Evolutionary conservation across 306 rosid genomes (phyloP), one percentile per base, ranked within the genome.

Genomic region (Vachellia pachyceras): DNA sequence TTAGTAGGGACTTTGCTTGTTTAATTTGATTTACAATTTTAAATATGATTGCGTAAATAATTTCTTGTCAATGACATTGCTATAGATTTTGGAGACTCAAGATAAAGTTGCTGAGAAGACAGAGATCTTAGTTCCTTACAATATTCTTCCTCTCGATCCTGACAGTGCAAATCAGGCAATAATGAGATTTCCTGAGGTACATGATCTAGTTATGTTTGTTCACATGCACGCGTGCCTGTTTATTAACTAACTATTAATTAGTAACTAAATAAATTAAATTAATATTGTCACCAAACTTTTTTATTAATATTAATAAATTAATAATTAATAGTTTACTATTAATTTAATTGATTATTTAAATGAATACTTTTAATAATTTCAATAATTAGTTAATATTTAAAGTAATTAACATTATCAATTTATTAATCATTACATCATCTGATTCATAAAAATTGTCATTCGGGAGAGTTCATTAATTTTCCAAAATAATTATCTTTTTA

Each of bases 81-180:
- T 65, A 66, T 72, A 95, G 99, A 93, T 95, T 85, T 84, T 93
- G 92, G 99, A 95, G 83, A 92, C 97, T 79, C 99, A 95, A 79
- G 92, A 84, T 87, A 93, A 95, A 87, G 98, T 95, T 86, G 94
- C 97, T 25, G 97, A 93, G 87, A 95, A 95, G 87, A 91, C 98
- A 35, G 92, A 93, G 91, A 90, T 93, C n/a, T 89, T 85, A 79
- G 94, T 91, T 74, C 98, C 99, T 36, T 95, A 86, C 87, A 95
- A 95, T 84, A 95, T 95, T 89, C 99, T 95, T 89, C 99, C 99
- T 64, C 97, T 95, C 76, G 98, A 95, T 89, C 99, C 97, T 80
- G 99, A 95, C 76, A 95, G 99, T 87, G 92, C 90, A 74, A 89
- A 90, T 79, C 99, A 95, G 85, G 94, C 99, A 52, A 91, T 95